phyloP scores from a whole-genome alignment of 352 stramenopile species.

The Phytopythium mirpurense region DNA sequence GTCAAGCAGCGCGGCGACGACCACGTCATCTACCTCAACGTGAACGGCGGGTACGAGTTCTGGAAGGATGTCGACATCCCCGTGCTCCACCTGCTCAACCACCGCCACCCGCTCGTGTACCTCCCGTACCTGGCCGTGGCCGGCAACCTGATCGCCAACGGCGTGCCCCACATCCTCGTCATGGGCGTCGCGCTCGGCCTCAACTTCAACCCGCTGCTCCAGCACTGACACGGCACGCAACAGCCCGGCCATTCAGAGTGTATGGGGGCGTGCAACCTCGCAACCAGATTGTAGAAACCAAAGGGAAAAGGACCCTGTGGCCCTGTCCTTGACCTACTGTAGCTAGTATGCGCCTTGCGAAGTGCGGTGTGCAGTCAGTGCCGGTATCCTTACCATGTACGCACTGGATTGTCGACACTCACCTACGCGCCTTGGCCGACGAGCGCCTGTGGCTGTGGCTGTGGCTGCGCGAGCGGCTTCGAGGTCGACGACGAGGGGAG shows the following conservation, averaged over 20 bases:
- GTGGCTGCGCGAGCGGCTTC: conserved; percentile 5
- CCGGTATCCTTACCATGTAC: too few relatives aligned
- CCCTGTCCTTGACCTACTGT: too few relatives aligned
- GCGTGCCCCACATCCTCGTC: conserved; percentile 61
- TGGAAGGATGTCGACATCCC: conserved; percentile 77
- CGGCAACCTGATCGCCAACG: conserved; percentile 68
- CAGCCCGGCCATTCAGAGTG: too few relatives aligned
- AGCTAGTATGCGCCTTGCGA: too few relatives aligned
- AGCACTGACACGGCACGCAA: conserved; percentile 16
- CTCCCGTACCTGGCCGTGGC: conserved; percentile 59
- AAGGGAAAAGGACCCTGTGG: too few relatives aligned
- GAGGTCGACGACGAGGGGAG: neutral
- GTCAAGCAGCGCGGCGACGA: conserved; percentile 52
- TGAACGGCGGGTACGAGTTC: conserved; percentile 81
- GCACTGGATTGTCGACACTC: too few relatives aligned
- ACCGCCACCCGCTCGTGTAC: conserved; percentile 59
- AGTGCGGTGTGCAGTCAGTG: too few relatives aligned
- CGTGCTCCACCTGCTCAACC: conserved; percentile 71
- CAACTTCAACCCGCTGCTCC: conserved; percentile 42
- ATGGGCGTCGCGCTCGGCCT: conserved; percentile 53
- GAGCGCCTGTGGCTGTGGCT: neutral
- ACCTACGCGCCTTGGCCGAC: too few relatives aligned
- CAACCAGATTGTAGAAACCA: too few relatives aligned
- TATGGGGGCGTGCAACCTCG: too few relatives aligned
- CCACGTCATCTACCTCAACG: conserved; percentile 74